Conservation (phyloP, 1,139 yeast species). For the Hyphopichia buzzinii region DNA sequence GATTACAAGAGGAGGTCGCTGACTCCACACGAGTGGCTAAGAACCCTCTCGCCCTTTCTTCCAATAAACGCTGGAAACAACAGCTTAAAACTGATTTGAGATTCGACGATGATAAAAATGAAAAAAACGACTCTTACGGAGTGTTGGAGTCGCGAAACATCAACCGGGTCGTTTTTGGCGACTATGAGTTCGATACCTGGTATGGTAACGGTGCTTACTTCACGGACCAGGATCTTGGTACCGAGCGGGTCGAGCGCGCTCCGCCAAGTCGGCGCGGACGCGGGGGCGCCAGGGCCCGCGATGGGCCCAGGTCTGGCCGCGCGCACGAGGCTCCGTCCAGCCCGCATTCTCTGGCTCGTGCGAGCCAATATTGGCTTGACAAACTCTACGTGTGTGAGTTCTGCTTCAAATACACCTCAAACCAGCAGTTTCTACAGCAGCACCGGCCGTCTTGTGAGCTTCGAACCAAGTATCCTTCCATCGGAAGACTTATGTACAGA, state of each 20-base stretch:
- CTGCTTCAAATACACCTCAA: conserved; percentile 77
- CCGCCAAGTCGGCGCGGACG: background rate
- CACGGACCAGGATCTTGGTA: conserved; percentile 21
- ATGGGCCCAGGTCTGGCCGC: background rate
- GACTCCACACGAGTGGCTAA: too few relatives aligned
- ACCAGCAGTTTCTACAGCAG: conserved; percentile 28
- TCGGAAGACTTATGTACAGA: conserved; percentile 70
- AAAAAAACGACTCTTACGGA: conserved; percentile 50
- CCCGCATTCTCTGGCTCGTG: background rate
- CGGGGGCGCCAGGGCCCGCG: background rate
- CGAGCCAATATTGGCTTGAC: conserved; percentile 48
- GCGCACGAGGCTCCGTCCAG: too few relatives aligned
- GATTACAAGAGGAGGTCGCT: too few relatives aligned
- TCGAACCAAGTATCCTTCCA: conserved; percentile 30
- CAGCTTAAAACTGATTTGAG: background rate
- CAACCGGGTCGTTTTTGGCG: conserved; percentile 62
- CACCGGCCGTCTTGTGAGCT: conserved; percentile 49
- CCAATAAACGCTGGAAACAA: background rate
- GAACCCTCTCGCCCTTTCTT: too few relatives aligned
- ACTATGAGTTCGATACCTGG: conserved; percentile 71
- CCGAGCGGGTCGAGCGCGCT: conserved; percentile 22
- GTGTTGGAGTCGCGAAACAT: conserved; percentile 61
- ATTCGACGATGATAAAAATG: conserved; percentile 4
- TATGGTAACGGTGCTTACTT: conserved; percentile 83
- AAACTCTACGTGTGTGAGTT: conserved; percentile 69